phyloP scores from a whole-genome alignment of 805 yeast species.

The Kuraishia piskuri region DNA sequence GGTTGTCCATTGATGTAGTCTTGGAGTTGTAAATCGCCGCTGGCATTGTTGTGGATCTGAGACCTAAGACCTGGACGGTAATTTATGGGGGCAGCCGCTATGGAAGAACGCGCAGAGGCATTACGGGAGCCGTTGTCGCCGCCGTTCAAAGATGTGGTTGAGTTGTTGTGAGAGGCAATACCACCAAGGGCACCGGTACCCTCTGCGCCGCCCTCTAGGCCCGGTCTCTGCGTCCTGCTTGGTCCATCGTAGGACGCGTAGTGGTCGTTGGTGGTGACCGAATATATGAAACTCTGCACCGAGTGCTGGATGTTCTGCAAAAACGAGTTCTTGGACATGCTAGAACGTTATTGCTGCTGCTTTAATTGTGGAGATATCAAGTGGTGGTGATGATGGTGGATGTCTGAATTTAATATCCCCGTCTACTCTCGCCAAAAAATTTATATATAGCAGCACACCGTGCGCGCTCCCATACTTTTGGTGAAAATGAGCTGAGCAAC shows the following conservation, averaged over 20 bases:
- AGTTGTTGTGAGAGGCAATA: constrained; percentile 15
- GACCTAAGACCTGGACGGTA: constrained; percentile 33
- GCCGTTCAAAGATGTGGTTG: constrained; percentile 27
- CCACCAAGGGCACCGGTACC: constrained; percentile 10
- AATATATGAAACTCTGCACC: constrained; percentile 27
- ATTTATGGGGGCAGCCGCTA: constrained; percentile 30
- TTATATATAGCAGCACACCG: neutral
- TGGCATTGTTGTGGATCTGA: constrained; percentile 22
- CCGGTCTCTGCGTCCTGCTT: constrained; percentile 11
- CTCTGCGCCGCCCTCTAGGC: neutral
- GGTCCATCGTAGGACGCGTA: constrained; percentile 45
- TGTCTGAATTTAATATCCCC: neutral
- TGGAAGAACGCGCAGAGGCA: constrained; percentile 30
- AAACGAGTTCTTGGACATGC: neutral
- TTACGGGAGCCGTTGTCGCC: constrained; percentile 24
- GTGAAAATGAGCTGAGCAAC: neutral
- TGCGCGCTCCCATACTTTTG: neutral
- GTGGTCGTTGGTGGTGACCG: constrained; percentile 51
- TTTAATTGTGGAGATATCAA: too few species aligned
- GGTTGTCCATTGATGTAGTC: constrained; percentile 35
- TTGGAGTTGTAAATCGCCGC: constrained; percentile 52
- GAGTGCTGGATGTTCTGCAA: constrained; percentile 3
- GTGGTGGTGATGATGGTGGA: too few species aligned
- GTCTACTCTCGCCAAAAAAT: neutral
- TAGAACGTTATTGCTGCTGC: neutral